These are phyloP conservation scores for Macrolepiota albuminosa DNA, from an alignment of 768 basidiomycete genomes.

Conservation along the genomic window DNA sequence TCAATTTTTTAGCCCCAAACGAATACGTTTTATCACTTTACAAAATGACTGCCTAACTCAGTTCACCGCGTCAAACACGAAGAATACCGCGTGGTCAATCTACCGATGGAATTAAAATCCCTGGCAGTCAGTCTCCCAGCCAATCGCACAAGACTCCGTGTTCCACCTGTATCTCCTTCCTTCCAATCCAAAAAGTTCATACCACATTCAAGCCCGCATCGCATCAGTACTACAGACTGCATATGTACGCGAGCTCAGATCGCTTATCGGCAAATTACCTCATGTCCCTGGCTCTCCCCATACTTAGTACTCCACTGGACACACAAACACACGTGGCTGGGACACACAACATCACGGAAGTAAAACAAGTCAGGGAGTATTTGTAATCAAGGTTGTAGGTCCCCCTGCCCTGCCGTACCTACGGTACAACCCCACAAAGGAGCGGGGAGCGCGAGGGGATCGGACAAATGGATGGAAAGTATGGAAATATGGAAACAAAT, in stretches of 20 bases:
- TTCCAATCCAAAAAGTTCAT: neutral
- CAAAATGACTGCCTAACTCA: neutral
- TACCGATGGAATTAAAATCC: neutral
- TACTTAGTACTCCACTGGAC: neutral
- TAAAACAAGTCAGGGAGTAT: neutral
- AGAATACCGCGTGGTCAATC: neutral
- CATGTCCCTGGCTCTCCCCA: neutral
- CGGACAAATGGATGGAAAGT: neutral
- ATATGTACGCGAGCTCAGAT: neutral
- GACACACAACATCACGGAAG: neutral
- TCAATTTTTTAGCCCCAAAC: neutral
- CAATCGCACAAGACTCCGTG: too few relatives aligned
- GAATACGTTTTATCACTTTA: neutral
- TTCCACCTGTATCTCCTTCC: neutral
- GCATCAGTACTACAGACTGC: neutral
- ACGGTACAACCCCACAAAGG: neutral
- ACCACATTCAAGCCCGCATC: neutral
- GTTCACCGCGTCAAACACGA: neutral
- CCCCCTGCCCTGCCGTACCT: neutral
- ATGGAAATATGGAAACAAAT: neutral
- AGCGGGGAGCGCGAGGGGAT: too few relatives aligned
- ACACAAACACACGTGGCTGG: neutral
- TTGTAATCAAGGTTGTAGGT: neutral
- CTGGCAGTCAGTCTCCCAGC: neutral
- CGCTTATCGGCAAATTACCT: neutral